Conservation (phyloP, 2,329 filamentous ascomycete species). For the Stenocarpella maydis region DNA sequence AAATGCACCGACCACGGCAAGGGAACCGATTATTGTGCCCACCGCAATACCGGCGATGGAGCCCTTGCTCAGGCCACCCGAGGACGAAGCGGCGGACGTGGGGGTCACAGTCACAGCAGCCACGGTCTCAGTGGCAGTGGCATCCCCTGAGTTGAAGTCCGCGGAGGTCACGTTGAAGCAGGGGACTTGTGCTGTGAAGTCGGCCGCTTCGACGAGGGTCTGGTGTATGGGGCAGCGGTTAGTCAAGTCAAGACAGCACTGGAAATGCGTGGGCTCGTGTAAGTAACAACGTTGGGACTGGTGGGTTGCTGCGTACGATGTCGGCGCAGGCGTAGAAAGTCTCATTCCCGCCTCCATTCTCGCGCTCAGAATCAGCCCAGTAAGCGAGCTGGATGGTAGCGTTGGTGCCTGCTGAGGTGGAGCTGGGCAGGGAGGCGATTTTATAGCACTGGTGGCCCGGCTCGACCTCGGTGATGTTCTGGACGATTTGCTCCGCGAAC, state of each 20-base stretch:
- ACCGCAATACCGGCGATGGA: slow-evolving; percentile 50
- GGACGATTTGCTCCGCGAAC: slow-evolving; percentile 50
- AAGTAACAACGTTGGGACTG: neutral
- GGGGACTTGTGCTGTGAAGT: slow-evolving; percentile 43
- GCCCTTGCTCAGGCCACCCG: slow-evolving; percentile 43
- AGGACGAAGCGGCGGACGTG: slow-evolving; percentile 13
- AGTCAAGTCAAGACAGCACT: neutral
- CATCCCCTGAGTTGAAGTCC: slow-evolving; percentile 41
- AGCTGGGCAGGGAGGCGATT: slow-evolving; percentile 46
- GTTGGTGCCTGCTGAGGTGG: slow-evolving; percentile 50
- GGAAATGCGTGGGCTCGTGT: neutral
- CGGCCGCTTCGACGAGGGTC: slow-evolving; percentile 44
- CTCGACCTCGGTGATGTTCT: slow-evolving; percentile 49
- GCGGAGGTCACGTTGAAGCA: slow-evolving; percentile 48
- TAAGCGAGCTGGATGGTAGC: slow-evolving; percentile 61
- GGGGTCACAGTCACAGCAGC: slow-evolving; percentile 1
- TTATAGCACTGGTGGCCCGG: slow-evolving; percentile 56
- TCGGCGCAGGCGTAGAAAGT: slow-evolving; percentile 51
- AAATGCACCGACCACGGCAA: slow-evolving; percentile 42
- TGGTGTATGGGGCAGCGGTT: slow-evolving; percentile 26
- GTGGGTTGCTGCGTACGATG: slow-evolving; percentile 42
- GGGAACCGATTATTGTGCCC: slow-evolving; percentile 45
- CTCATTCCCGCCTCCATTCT: slow-evolving; percentile 45
- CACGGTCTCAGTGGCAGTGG: slow-evolving; percentile 38
- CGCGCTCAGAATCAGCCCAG: slow-evolving; percentile 52